Percentiles rank a stretch among this genome's conserved stretches.
These are phyloP conservation scores for Rhizoclosmatium globosum DNA, from an alignment of 192 early-diverging fungal species.

Conservation along the genomic window DNA sequence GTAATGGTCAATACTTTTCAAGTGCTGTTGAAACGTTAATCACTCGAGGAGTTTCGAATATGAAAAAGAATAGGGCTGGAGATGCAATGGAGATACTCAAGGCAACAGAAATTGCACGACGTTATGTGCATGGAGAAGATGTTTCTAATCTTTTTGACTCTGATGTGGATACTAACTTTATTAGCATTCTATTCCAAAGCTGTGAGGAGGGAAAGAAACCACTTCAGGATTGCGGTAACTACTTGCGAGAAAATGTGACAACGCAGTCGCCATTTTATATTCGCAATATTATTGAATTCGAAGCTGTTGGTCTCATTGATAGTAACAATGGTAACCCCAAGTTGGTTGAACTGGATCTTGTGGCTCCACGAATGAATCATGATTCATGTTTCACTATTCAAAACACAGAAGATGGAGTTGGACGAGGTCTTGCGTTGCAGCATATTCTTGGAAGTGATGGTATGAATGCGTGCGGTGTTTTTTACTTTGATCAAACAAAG, in stretches of 20 bases:
- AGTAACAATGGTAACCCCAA: neutral
- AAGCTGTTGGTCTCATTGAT: neutral
- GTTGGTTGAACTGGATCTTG: neutral
- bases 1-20: neutral
- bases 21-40: neutral
- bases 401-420: slow-evolving; percentile 3
- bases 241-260: too few species aligned
- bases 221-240: too few species aligned
- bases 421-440: neutral
- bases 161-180: too few species aligned
- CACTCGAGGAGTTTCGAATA: neutral
- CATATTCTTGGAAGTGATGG: neutral
- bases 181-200: too few species aligned
- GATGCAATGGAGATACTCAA: neutral
- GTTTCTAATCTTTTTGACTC: too few species aligned
- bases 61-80: neutral
- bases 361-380: neutral
- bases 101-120: too few species aligned
- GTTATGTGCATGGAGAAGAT: too few species aligned
- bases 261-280: neutral
- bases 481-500: neutral
- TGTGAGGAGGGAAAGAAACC: too few species aligned
- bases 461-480: neutral
- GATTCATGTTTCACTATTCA: neutral
- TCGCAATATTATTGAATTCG: neutral